Base-by-base conservation (phyloP, 106 monocot genomes). In the Posidonia australis region DNA sequence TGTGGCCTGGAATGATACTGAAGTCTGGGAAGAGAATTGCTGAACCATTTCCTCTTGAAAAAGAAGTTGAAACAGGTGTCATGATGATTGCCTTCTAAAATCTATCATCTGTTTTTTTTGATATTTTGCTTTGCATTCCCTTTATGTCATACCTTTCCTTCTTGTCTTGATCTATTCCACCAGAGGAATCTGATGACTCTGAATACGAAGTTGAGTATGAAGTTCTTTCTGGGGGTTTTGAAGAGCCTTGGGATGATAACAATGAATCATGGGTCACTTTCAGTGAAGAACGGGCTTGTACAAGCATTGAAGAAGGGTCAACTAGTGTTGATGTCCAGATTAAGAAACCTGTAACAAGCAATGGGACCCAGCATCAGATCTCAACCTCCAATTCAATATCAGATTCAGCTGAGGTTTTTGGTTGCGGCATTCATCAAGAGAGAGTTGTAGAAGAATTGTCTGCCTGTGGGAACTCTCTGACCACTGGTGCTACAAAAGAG, bases 1-100 rank as follows among this genome's bases (percentile, higher is more conserved):
- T 99, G 87, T 99, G 98, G 91, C 98, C 98, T 70, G 98, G 98
- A 68, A 99, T 99, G 98, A 60, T 88, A 31, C 70, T 99, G 52
- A 99, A 99, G 69, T 81, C 91, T 67, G 98, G 98, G 72, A 78
- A 78, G 46, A 71, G 29, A 67, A 72, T 88, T 41, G 66, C 44
- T 10, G 36, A 60, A 63, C 82, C 76, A 30, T 67, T 60, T 18
- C 55, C 72, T 26, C 18, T 70, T 22, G 73, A 83, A 42, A 77
- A 77, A 58, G 81, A 85, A 81, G 85, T 84, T 80, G 36, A 79
- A 60, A 31, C 22, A 18, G 25, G 42, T 17, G 25, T 9, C 9
- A 41, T 55, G n/a, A 17, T 49, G 9, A 0, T 4, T 26, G 19
- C 54, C 17, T 67, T 5, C 30, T 13, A 30, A 31, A 19, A 17